Evolutionary conservation across 2,329 filamentous ascomycete genomes (phyloP), one percentile per base, ranked within the genome.

Genomic region (Hypoxylon sp.): DNA sequence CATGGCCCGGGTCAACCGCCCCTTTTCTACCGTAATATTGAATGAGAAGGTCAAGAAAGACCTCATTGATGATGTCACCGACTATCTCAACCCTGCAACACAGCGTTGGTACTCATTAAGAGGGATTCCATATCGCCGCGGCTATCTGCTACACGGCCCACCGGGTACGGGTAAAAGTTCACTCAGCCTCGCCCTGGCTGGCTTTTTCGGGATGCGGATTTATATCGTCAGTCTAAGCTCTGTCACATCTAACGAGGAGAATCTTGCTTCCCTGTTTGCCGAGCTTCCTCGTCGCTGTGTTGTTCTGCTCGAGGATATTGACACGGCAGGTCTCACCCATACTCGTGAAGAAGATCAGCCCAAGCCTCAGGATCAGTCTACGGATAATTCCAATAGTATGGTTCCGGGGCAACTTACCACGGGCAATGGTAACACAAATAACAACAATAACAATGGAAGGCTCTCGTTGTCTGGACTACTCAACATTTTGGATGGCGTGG

Each of bases 81-180:
- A 90, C 71, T 91, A 91, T 72, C 83, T 91, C 34, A 81, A 87
- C 66, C 88, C 88, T 0, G 78, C 81, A 11, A 90, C 88, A 0
- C 82, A 86, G 46, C 83, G 88, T n/a, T 97, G 93, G 92, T 97
- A 97, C 75, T 85, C 90, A 0, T 91, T 92, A 70, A 86, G 93
- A 5, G 93, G 93, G 0, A 95, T 97, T 29, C 93, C 94, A 0
- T 96, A 96, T 76, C 87, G 93, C 12, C 85, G 93, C 3, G 94
- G 93, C 0, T 97, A 96, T 73, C 85, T 97, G 0, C 87, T 97
- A 14, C 84, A 94, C 69, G 93, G 93, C 0, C 92, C 92, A 0
- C 92, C 92, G 0, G 92, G 92, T 0, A 94, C 91, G 0, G 92
- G 92, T 12, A 96, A 95, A 78, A 91, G 88, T 46, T 91, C 88